Base-by-base conservation (phyloP, 192 early-diverging fungal species). In the Coemansia sp. region DNA sequence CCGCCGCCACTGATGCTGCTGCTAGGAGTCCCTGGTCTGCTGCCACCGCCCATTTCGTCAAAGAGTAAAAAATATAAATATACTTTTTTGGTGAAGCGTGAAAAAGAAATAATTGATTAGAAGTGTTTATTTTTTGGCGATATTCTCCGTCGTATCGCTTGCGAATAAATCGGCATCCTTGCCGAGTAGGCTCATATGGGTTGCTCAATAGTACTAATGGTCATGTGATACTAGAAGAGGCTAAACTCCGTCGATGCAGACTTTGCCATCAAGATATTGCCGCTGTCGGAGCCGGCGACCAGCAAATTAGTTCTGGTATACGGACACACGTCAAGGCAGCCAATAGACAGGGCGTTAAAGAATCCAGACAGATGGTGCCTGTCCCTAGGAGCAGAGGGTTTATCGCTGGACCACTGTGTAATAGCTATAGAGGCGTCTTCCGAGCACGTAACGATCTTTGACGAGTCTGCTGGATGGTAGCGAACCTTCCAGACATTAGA, bases 281-380 rank as follows among this genome's bases (percentile, higher is more conserved):
- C 81, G 52, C 78, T 81, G 61, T 84, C 81, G 1, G 85, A 79
- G 40, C 85, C 85, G 11, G 85, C 85, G 58, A 84, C 72, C 4
- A 86, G 61, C 38, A 84, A 18, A 31, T 64, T 68, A 2, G 77
- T 60, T 33, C 75, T 64, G 15, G 78, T 78, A 27, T 69, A 77
- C 11, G 78, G 75, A 22, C 81, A 83, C 33, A 78, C 64, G 41
- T 86, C 81, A 31, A 86, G 61, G 69, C 81, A 79, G 66, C 78
- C 83, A 39, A 86, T 62, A 2, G 78, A 72, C 24, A 83, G 61
- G 8, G 68, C 68, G 29, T 86, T 86, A 69, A 83, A 81, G 58
- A 80, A 72, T 63, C 69, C 76, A 1, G 69, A 71, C 64, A 86
- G 33, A 11, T 38, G 60, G 10, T 70, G 68, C 15, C 80, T 72